phyloP scores from a whole-genome alignment of 2,329 filamentous ascomycete genomes.

The Trichoderma koningiopsis region DNA sequence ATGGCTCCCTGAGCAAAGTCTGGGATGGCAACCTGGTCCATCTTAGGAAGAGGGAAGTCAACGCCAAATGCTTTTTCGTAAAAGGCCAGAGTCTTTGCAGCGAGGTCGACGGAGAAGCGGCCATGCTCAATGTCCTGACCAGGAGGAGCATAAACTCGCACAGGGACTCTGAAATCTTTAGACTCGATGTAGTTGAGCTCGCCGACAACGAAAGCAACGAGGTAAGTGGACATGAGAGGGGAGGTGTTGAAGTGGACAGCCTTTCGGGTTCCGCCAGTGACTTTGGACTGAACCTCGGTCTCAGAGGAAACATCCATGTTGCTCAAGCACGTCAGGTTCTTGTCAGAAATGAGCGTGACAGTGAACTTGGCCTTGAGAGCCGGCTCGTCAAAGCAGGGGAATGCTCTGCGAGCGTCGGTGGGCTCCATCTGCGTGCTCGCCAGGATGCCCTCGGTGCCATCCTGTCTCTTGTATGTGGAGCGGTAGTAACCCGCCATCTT shows the following conservation, averaged over 20 bases:
- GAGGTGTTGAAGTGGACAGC: constrained; percentile 90
- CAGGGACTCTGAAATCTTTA: constrained; percentile 84
- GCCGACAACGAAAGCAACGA: constrained; percentile 90
- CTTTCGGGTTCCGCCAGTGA: constrained; percentile 58
- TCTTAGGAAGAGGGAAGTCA: constrained; percentile 58
- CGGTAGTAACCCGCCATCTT: constrained; percentile 98
- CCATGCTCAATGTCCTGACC: constrained; percentile 90
- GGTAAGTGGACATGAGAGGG: constrained; percentile 93
- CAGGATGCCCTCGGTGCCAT: constrained; percentile 79
- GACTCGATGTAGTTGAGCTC: constrained; percentile 94
- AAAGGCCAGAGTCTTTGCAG: constrained; percentile 85
- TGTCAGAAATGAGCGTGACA: constrained; percentile 86
- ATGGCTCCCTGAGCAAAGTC: constrained; percentile 96
- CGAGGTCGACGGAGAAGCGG: constrained; percentile 85
- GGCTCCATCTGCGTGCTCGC: constrained; percentile 96
- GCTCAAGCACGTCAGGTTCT: constrained; percentile 86
- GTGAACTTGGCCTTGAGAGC: constrained; percentile 92
- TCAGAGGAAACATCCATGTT: constrained; percentile 94
- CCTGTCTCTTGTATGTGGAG: constrained; percentile 82
- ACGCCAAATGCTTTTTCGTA: constrained; percentile 95
- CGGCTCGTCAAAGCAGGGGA: constrained; percentile 96
- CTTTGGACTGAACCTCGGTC: constrained; percentile 57
- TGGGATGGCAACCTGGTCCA: constrained; percentile 66
- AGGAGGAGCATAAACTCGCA: constrained; percentile 90
- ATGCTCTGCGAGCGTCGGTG: constrained; percentile 87